These are phyloP conservation scores for Trifolium dubium DNA, from an alignment of 306 rosid species.

Conservation along the genomic window DNA sequence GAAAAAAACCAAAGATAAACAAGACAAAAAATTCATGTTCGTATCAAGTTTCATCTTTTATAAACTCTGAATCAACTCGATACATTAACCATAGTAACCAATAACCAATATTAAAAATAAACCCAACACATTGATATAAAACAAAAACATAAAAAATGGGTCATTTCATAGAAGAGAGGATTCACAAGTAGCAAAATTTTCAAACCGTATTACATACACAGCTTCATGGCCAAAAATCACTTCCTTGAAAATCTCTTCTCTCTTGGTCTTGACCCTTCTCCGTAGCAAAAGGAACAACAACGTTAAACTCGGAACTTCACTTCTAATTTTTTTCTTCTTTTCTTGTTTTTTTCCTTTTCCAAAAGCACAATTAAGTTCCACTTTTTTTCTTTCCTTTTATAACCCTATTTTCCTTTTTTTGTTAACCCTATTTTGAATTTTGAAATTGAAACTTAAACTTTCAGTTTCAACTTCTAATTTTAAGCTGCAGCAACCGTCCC, in stretches of 20 bases:
- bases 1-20: neutral
- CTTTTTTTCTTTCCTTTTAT: neutral
- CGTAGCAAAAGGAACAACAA: conserved; percentile 31
- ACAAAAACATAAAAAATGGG: conserved; percentile 37
- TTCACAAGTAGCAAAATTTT: conserved; percentile 37
- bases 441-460: conserved; percentile 6
- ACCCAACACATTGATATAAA: neutral
- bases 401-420: neutral
- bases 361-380: neutral
- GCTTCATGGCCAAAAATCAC: conserved; percentile 37
- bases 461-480: conserved; percentile 14
- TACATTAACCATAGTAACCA: neutral
- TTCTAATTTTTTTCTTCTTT: neutral
- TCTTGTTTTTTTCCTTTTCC: neutral
- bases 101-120: neutral
- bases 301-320: conserved; percentile 15
- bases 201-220: conserved; percentile 51
- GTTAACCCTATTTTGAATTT: conserved; percentile 48
- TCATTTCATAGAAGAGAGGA: conserved; percentile 50
- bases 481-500: conserved; percentile 88
- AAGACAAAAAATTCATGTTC: neutral
- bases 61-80: conserved; percentile 33
- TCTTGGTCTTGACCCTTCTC: conserved; percentile 40
- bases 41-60: conserved; percentile 37
- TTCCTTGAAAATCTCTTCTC: conserved; percentile 40